These are phyloP conservation scores for Saussurea involucrata DNA, from an alignment of 129 eudicot species.

Conservation along the genomic window DNA sequence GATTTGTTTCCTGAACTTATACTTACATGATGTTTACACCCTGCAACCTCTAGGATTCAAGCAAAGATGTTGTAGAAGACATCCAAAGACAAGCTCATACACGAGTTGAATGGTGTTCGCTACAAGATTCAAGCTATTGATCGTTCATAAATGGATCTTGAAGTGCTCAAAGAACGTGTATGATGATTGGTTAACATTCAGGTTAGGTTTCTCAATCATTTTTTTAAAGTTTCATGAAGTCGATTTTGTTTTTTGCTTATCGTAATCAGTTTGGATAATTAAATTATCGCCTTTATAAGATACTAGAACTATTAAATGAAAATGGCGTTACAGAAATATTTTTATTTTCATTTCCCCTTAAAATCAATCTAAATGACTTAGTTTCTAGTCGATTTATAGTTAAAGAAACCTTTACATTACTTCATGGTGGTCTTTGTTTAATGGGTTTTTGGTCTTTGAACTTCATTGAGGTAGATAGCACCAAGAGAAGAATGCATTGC, in stretches of 20 bases:
- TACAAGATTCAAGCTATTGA: slow-evolving; percentile 83
- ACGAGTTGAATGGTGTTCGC: slow-evolving; percentile 65
- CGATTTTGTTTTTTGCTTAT: too few species aligned
- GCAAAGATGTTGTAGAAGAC: slow-evolving; percentile 78
- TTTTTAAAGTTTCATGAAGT: too few species aligned
- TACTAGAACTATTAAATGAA: too few species aligned
- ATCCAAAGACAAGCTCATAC: slow-evolving; percentile 60
- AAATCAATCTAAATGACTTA: too few species aligned
- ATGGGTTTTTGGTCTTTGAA: slow-evolving; percentile 15
- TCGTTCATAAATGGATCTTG: slow-evolving; percentile 74
- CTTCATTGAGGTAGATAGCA: slow-evolving; percentile 45
- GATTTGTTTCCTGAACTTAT: background rate
- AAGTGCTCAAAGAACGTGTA: slow-evolving; percentile 62
- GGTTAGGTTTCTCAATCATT: background rate
- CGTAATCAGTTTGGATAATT: too few species aligned
- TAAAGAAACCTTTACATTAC: slow-evolving; percentile 49
- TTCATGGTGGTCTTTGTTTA: slow-evolving; percentile 38
- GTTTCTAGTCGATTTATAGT: too few species aligned
- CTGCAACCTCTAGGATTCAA: slow-evolving; percentile 60
- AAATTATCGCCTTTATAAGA: too few species aligned
- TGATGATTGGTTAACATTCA: slow-evolving; percentile 29
- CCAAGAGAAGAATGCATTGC: slow-evolving; percentile 89
- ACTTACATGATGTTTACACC: slow-evolving; percentile 37
- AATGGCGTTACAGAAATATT: too few species aligned
- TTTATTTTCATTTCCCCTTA: too few species aligned